Base-by-base conservation (phyloP, 1,284 basidiomycete genomes). In the Ustilago bromivora region DNA sequence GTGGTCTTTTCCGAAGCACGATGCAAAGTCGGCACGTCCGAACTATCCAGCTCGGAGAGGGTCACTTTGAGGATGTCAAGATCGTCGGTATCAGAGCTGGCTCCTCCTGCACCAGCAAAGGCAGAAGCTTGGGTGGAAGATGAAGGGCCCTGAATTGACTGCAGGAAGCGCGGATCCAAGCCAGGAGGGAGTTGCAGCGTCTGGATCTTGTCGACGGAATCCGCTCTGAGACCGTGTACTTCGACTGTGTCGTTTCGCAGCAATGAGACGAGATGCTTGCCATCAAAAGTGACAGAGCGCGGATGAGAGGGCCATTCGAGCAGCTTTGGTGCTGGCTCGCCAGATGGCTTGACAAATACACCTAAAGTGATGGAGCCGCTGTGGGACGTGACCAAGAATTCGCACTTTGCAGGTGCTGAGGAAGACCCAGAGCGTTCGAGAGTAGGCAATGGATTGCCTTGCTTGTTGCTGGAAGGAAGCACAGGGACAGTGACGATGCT, bases 261-360 rank as follows among this genome's bases (percentile, higher is more conserved):
- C 38, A 85, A 63, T 8, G 83, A 81, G 34, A 80, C 66, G 28
- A 85, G 59, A 43, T 80, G 62, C 12, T 66, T 63, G 53, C 62
- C 65, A 19, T 79, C 74, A n/a, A 56, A 71, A 11, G 69, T 75
- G n/a, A 85, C 71, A 4, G 81, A 75, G 12, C 84, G 76, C 11
- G 84, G 84, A 72, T 85, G 84, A 6, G 78, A 79, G 11, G 80
- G 80, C 83, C 83, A 85, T 59, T 85, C 84, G 34, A 85, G 57
- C n/a, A 85, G 66, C 60, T 77, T 82, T 4, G 82, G 79, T 4
- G 78, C 78, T 2, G 83, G 83, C 67, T 85, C 84, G 43, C 84
- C 84, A 7, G 82, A 75, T 4, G 75, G 54, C 28, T 65, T 80
- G 57, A 85, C 69, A 57, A 85, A 85, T 8, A 84, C 84, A 15